Conservation (phyloP, 2,329 filamentous ascomycete genomes). For the Beauveria australis region DNA sequence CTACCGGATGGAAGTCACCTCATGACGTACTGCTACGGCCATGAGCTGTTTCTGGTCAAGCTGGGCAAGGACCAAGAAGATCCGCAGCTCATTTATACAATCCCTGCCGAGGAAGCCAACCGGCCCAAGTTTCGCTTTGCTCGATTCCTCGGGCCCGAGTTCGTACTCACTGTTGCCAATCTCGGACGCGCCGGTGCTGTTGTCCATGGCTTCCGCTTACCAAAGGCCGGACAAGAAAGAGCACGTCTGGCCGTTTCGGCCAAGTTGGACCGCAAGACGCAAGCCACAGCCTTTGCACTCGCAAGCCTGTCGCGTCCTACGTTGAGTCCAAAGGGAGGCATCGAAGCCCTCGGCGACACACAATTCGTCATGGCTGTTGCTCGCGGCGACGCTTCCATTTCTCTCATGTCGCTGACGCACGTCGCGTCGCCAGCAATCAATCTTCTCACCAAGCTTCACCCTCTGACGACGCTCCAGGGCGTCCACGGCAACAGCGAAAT, state of each 20-base stretch:
- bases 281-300: constrained; percentile 70
- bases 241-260: constrained; percentile 44
- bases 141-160: constrained; percentile 50
- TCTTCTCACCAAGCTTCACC: constrained; percentile 43
- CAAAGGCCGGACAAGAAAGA: constrained; percentile 26
- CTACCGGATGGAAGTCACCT: constrained; percentile 55
- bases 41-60: constrained; percentile 62
- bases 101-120: constrained; percentile 38
- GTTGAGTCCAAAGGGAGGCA: constrained; percentile 25
- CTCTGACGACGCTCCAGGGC: constrained; percentile 43
- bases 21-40: constrained; percentile 70
- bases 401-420: constrained; percentile 70
- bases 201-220: constrained; percentile 49
- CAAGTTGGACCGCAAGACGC: constrained; percentile 58
- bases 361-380: constrained; percentile 78
- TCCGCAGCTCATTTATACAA: constrained; percentile 47
- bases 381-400: constrained; percentile 70
- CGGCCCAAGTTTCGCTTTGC: constrained; percentile 49
- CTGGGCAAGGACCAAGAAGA: constrained; percentile 42
- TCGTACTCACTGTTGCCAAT: constrained; percentile 51
- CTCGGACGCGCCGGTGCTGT: constrained; percentile 48
- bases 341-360: constrained; percentile 47
- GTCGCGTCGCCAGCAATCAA: constrained; percentile 36
- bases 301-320: constrained; percentile 54
- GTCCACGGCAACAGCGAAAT: constrained; percentile 49